A percentile compares a stretch with the other conserved stretches of the same genome.
These are phyloP conservation scores for Colletotrichum viniferum DNA, from an alignment of 2,329 filamentous ascomycete genomes.

Conservation along the genomic window DNA sequence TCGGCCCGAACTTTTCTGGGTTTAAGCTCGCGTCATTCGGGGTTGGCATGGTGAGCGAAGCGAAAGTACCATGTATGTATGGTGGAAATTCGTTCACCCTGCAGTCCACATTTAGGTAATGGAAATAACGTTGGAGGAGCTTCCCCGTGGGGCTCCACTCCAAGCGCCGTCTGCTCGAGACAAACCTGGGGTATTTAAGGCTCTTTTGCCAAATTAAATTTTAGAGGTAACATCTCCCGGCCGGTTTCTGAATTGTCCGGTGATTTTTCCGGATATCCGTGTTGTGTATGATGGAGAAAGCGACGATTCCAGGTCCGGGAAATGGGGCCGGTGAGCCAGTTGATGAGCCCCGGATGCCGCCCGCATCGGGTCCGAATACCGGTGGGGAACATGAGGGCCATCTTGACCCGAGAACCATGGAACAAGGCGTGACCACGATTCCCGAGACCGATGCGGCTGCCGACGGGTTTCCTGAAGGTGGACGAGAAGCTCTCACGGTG, in stretches of 20 bases:
- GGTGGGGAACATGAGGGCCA: conserved; percentile 13
- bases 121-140: not conserved
- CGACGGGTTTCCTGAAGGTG: conserved; percentile 59
- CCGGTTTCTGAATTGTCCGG: not conserved
- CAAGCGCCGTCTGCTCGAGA: not conserved
- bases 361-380: not conserved
- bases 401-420: not conserved
- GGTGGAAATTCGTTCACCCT: conserved; percentile 17
- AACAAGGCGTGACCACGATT: conserved; percentile 13
- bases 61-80: not conserved
- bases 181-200: not conserved
- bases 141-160: not conserved
- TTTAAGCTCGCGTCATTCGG: not conserved
- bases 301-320: not conserved
- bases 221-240: not conserved
- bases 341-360: not conserved
- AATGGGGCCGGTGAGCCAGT: not conserved
- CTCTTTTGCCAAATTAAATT: not conserved
- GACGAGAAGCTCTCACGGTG: conserved; percentile 59
- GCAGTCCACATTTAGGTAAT: conserved; percentile 11
- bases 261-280: not conserved
- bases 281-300: not conserved
- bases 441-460: conserved; percentile 35
- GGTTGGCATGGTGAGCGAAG: not conserved
- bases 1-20: not conserved